Evolutionary conservation across 371 early-diverging fungal species (phyloP).

Genomic region (Apophysomyces trapeziformis): DNA sequence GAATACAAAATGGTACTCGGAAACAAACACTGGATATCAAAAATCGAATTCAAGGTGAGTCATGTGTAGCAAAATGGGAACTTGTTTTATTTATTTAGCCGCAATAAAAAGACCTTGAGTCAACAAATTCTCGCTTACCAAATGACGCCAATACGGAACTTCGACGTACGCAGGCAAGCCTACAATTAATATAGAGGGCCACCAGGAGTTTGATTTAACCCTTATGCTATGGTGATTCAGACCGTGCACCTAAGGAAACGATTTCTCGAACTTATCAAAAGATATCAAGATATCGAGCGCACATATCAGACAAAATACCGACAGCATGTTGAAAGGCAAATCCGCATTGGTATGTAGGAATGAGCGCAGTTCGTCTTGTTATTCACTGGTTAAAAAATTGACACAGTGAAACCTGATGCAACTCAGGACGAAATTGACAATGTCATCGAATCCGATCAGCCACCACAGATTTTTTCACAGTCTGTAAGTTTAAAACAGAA

Average conservation of each 20-base stretch:
- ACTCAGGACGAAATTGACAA: slow-evolving; percentile 76
- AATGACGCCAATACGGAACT: slow-evolving; percentile 37
- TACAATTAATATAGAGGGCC: neutral
- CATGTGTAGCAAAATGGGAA: neutral
- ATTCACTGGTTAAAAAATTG: neutral
- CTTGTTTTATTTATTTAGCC: neutral
- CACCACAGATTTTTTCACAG: slow-evolving; percentile 78
- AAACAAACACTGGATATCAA: slow-evolving; percentile 34
- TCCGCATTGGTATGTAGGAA: slow-evolving; percentile 65
- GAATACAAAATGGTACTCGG: slow-evolving; percentile 33
- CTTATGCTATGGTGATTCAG: slow-evolving; percentile 29
- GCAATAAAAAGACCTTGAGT: slow-evolving; percentile 29
- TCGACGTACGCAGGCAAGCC: slow-evolving; percentile 36
- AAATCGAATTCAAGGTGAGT: slow-evolving; percentile 34
- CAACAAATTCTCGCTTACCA: slow-evolving; percentile 23
- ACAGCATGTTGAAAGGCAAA: slow-evolving; percentile 81
- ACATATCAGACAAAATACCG: slow-evolving; percentile 81
- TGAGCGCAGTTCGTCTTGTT: neutral
- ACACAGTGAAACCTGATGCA: slow-evolving; percentile 76
- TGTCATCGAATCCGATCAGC: slow-evolving; percentile 68
- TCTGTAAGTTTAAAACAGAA: slow-evolving; percentile 46
- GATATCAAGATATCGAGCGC: slow-evolving; percentile 79
- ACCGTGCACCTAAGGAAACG: slow-evolving; percentile 70
- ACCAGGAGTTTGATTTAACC: neutral
- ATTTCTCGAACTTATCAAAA: slow-evolving; percentile 79